These are phyloP conservation scores for Erodium texanum DNA, from an alignment of 441 rosid genomes.

Conservation along the genomic window DNA sequence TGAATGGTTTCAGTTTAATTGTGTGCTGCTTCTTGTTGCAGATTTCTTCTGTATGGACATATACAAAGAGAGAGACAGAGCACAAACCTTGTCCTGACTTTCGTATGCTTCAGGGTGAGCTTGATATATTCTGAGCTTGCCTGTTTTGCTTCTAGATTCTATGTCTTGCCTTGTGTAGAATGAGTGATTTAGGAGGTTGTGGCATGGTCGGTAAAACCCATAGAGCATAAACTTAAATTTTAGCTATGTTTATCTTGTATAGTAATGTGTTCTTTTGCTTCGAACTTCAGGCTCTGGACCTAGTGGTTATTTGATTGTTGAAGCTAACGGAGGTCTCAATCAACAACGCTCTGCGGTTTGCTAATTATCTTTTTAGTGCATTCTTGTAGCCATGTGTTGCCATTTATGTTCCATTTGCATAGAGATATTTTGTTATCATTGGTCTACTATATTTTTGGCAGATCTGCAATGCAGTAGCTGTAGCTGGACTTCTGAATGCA, in stretches of 20 bases:
- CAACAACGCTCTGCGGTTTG: constrained; percentile 94
- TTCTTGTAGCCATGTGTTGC: constrained; percentile 5
- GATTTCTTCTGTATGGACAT: constrained; percentile 76
- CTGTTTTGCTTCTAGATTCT: background rate
- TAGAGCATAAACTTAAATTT: background rate
- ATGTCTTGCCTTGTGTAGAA: background rate
- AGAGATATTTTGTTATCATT: background rate
- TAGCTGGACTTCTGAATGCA: constrained; percentile 84
- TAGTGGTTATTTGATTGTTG: constrained; percentile 65
- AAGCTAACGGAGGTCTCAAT: constrained; percentile 94
- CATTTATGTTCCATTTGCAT: background rate
- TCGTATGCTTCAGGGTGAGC: constrained; percentile 35
- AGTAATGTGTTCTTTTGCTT: constrained; percentile 10
- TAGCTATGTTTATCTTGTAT: background rate
- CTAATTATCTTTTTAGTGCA: constrained; percentile 7
- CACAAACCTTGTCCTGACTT: constrained; percentile 63
- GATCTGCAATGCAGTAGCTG: constrained; percentile 97
- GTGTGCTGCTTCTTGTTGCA: constrained; percentile 25
- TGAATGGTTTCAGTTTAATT: background rate
- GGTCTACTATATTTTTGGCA: constrained; percentile 21
- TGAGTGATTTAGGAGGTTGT: background rate
- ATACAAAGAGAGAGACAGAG: constrained; percentile 54
- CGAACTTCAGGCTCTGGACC: constrained; percentile 46
- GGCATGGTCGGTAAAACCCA: background rate
- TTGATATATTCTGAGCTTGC: background rate